Conservation (phyloP, 1,139 yeast species). For the Candida neerlandica region DNA sequence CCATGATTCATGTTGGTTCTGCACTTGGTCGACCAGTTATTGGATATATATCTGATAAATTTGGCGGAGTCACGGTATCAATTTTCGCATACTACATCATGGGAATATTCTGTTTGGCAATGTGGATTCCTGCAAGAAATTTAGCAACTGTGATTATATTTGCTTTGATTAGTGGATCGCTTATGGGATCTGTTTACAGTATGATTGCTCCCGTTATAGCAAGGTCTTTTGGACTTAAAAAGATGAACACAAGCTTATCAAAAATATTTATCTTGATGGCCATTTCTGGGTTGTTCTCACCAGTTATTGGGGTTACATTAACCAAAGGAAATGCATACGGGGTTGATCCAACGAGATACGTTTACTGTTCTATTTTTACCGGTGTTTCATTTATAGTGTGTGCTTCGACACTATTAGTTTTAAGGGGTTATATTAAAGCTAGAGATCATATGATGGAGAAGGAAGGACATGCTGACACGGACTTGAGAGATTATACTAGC, state of each 20-base stretch:
- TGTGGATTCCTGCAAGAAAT: constrained; percentile 41
- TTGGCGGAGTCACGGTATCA: constrained; percentile 44
- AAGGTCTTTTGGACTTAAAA: constrained; percentile 48
- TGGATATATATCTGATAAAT: constrained; percentile 41
- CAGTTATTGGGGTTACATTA: constrained; percentile 54
- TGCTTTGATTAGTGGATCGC: constrained; percentile 28
- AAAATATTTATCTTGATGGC: constrained; percentile 53
- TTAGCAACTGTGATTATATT: constrained; percentile 32
- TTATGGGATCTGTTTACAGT: constrained; percentile 34
- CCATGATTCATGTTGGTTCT: constrained; percentile 48
- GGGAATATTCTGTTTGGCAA: constrained; percentile 32
- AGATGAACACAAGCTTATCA: constrained; percentile 51
- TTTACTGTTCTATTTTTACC: constrained; percentile 53
- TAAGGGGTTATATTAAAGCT: constrained; percentile 53
- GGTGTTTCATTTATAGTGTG: constrained; percentile 53
- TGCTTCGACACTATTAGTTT: constrained; percentile 34
- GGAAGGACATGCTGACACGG: constrained; percentile 21
- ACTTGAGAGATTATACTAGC: constrained; percentile 20
- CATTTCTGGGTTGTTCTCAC: constrained; percentile 49
- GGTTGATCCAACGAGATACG: constrained; percentile 47
- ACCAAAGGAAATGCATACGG: constrained; percentile 38
- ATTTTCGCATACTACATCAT: constrained; percentile 24
- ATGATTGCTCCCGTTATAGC: constrained; percentile 35
- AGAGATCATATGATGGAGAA: constrained; percentile 36
- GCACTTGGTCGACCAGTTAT: constrained; percentile 43